Evolutionary conservation across 768 basidiomycete species (phyloP).

Genomic region (Boletus tomentosulus): DNA sequence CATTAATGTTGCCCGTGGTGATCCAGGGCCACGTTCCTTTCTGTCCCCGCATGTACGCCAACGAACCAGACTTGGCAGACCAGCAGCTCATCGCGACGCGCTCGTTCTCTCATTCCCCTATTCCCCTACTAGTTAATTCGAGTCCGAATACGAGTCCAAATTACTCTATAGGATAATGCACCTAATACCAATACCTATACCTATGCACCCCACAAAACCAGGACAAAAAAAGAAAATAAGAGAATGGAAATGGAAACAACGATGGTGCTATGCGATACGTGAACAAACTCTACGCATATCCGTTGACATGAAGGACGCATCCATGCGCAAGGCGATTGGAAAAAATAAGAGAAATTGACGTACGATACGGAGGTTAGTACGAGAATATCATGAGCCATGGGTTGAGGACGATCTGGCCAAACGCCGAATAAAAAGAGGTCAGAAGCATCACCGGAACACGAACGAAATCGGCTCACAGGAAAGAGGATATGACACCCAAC

Average conservation of each 20-base stretch:
- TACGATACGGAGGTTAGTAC: conserved; percentile 25
- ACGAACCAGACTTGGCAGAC: too few relatives aligned
- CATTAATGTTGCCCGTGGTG: too few relatives aligned
- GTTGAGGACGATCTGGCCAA: conserved; percentile 67
- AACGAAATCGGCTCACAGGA: conserved; percentile 48
- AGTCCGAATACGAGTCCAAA: not conserved
- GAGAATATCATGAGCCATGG: conserved; percentile 89
- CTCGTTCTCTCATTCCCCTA: not conserved
- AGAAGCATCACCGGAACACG: conserved; percentile 17
- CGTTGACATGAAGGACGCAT: not conserved
- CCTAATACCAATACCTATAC: not conserved
- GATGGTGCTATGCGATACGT: not conserved
- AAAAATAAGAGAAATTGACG: not conserved
- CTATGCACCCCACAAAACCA: not conserved
- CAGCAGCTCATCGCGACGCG: too few relatives aligned
- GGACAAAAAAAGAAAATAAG: not conserved
- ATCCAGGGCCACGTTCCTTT: too few relatives aligned
- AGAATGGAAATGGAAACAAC: not conserved
- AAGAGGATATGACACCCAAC: conserved; percentile 66
- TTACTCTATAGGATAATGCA: not conserved
- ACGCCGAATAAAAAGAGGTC: conserved; percentile 13
- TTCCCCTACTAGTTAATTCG: not conserved
- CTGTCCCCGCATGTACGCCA: too few relatives aligned
- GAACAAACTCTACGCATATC: not conserved
- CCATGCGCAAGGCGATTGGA: not conserved